Conservation (phyloP, 2,329 filamentous ascomycete genomes). For the Phialophora tarda region DNA sequence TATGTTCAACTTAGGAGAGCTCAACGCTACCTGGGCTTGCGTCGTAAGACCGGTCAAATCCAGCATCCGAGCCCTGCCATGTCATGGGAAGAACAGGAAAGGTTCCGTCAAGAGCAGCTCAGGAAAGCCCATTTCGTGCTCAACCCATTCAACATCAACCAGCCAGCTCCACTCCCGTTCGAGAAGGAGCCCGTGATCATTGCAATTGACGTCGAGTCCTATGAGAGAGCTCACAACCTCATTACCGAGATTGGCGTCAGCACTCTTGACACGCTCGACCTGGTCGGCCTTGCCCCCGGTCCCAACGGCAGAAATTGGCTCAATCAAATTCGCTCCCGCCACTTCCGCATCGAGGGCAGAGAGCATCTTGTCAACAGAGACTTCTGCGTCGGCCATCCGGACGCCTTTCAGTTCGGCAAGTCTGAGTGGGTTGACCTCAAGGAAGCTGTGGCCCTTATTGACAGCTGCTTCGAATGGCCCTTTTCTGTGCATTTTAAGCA, state of each 20-base stretch:
- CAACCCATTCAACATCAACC: constrained; percentile 52
- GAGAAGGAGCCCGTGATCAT: constrained; percentile 71
- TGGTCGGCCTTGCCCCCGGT: constrained; percentile 65
- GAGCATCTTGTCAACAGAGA: constrained; percentile 67
- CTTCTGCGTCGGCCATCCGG: constrained; percentile 75
- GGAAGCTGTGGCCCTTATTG: constrained; percentile 55
- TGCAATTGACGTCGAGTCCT: constrained; percentile 81
- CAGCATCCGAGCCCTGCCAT: constrained; percentile 29
- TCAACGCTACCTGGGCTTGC: constrained; percentile 74
- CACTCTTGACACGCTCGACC: constrained; percentile 72
- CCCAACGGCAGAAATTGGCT: constrained; percentile 70
- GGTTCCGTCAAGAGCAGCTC: constrained; percentile 39
- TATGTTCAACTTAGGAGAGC: constrained; percentile 65
- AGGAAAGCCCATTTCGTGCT: constrained; percentile 40
- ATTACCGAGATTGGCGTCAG: constrained; percentile 89
- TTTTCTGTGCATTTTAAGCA: constrained; percentile 51
- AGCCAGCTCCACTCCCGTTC: constrained; percentile 54
- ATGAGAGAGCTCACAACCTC: constrained; percentile 67
- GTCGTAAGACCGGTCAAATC: constrained; percentile 45
- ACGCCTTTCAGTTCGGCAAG: constrained; percentile 72
- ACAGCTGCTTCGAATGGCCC: constrained; percentile 63
- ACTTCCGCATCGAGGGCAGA: constrained; percentile 78
- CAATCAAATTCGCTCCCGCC: constrained; percentile 68
- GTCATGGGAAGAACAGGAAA: constrained; percentile 40
- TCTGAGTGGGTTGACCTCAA: constrained; percentile 61